Evolutionary conservation across 2,329 filamentous ascomycete genomes (phyloP).

Genomic region (Fusarium abutilonis): DNA sequence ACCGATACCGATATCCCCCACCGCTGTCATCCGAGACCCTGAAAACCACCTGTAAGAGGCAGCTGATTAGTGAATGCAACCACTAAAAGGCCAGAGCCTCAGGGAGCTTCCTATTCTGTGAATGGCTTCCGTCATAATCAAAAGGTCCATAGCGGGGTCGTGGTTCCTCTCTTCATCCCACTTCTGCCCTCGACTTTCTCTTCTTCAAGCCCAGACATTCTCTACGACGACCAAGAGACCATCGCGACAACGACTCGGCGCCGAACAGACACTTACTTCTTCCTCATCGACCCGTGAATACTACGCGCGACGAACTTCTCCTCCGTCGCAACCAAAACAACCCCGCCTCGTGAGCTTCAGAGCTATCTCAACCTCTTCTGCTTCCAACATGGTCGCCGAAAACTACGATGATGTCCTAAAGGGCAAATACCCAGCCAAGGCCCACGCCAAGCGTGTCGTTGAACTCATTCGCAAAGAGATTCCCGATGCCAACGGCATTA

Average conservation of each 20-base stretch:
- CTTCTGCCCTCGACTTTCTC: conserved; percentile 6
- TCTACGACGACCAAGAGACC: not conserved
- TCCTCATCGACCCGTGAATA: not conserved
- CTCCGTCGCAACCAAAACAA: not conserved
- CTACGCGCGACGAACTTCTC: conserved; percentile 1
- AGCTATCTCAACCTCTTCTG: conserved; percentile 9
- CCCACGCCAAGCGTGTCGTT: conserved; percentile 84
- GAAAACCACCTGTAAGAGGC: conserved; percentile 30
- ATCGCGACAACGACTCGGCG: not conserved
- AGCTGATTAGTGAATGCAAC: conserved; percentile 29
- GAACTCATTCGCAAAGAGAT: conserved; percentile 76
- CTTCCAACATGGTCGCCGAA: conserved; percentile 50
- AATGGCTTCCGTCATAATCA: conserved; percentile 32
- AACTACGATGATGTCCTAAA: conserved; percentile 64
- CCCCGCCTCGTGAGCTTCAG: conserved; percentile 15
- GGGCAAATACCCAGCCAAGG: conserved; percentile 83
- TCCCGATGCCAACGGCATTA: conserved; percentile 71
- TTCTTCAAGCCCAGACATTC: conserved; percentile 1
- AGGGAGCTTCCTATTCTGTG: conserved; percentile 41
- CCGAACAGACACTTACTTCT: not conserved
- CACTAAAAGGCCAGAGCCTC: conserved; percentile 17
- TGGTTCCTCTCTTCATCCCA: conserved; percentile 30
- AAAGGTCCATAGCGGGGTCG: conserved; percentile 37
- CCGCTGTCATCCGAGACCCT: conserved; percentile 10
- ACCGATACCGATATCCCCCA: conserved; percentile 21